Conservation (phyloP, 2,329 filamentous ascomycete genomes). For the Sordariomycetes sp. region DNA sequence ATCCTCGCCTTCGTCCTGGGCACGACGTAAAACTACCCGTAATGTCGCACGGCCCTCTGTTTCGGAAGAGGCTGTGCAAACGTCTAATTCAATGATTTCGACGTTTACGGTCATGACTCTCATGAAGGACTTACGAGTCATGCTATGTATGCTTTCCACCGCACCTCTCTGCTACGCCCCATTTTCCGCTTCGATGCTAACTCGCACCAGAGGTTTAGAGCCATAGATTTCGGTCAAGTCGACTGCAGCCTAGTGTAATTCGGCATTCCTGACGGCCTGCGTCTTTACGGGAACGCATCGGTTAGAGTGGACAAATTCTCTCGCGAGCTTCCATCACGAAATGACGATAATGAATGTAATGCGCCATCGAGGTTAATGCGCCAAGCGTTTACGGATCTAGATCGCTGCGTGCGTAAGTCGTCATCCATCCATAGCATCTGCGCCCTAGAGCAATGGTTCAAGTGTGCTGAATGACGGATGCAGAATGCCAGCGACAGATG, state of each 20-base stretch:
- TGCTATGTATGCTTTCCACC: neutral
- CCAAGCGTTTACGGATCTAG: neutral
- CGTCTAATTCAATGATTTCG: neutral
- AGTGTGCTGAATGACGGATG: neutral
- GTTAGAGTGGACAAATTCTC: neutral
- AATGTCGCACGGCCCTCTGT: conserved; percentile 1
- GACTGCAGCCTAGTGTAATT: neutral
- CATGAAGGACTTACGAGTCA: neutral
- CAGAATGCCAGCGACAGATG: neutral
- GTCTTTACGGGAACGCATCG: neutral
- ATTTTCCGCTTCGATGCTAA: neutral
- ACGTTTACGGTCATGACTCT: conserved; percentile 3
- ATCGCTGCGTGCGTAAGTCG: neutral
- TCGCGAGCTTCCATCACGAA: neutral
- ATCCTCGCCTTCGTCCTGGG: conserved; percentile 3
- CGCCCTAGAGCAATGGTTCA: neutral
- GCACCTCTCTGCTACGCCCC: neutral
- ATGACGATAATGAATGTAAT: neutral
- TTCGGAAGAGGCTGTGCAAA: conserved; percentile 1
- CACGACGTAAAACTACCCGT: conserved; percentile 4
- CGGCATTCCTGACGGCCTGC: neutral
- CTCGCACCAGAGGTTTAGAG: neutral
- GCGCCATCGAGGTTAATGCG: neutral
- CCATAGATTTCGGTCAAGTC: neutral
- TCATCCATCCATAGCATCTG: neutral